Evolutionary conservation across 768 basidiomycete species (phyloP).

Genomic region (Boletus eberwhitei): DNA sequence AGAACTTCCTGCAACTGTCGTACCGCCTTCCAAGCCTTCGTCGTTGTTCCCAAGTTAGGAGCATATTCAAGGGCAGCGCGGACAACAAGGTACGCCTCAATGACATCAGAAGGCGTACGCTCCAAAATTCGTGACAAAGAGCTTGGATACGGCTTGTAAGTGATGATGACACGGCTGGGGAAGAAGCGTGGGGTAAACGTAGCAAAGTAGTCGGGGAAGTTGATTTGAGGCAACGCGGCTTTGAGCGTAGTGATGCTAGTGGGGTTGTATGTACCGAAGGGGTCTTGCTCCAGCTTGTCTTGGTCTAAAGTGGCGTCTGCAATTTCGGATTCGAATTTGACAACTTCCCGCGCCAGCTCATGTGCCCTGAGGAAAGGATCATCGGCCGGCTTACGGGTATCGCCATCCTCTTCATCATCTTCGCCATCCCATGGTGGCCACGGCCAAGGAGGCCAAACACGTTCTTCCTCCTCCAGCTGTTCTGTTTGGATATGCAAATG

Average conservation of each 20-base stretch:
- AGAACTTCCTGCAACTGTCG: constrained; percentile 68
- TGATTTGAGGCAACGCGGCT: constrained; percentile 65
- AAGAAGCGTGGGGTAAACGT: constrained; percentile 76
- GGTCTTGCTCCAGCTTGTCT: constrained; percentile 75
- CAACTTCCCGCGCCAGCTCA: constrained; percentile 65
- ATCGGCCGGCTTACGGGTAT: constrained; percentile 32
- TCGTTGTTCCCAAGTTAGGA: constrained; percentile 66
- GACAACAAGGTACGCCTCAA: constrained; percentile 87
- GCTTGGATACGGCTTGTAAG: constrained; percentile 71
- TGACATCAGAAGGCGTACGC: constrained; percentile 59
- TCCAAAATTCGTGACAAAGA: constrained; percentile 69
- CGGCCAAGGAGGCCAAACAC: constrained; percentile 75
- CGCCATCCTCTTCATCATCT: constrained; percentile 45
- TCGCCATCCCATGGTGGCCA: constrained; percentile 84
- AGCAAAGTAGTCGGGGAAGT: constrained; percentile 84
- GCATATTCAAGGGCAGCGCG: constrained; percentile 69
- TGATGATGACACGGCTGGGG: constrained; percentile 75
- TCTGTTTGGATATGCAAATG: constrained; percentile 35
- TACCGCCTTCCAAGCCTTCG: constrained; percentile 76
- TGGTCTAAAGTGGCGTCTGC: constrained; percentile 79
- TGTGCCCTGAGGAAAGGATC: constrained; percentile 46
- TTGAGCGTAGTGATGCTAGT: constrained; percentile 66
- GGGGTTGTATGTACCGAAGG: constrained; percentile 87
- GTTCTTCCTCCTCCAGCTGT: constrained; percentile 32
- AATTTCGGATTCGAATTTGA: constrained; percentile 75